These are phyloP conservation scores for Leishmania gerbilli DNA, from an alignment of 208 protist species.

Conservation along the genomic window DNA sequence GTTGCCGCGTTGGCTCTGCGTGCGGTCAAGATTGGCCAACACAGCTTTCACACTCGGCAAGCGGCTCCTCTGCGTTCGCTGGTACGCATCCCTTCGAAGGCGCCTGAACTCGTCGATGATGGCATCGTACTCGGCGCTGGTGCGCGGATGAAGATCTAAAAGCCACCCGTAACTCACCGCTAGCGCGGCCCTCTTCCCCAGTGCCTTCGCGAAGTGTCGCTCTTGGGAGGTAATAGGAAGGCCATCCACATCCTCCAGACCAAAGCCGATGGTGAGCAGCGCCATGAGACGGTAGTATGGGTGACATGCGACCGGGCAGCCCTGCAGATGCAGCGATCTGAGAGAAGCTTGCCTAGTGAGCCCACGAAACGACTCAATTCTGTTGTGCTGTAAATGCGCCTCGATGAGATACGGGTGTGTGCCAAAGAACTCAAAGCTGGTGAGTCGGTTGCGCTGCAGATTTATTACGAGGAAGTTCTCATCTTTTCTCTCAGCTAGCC, in stretches of 20 bases:
- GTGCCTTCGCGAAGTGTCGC: slow-evolving; percentile 36
- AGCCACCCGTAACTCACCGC: slow-evolving; percentile 85
- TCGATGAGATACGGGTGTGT: slow-evolving; percentile 72
- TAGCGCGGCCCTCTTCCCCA: slow-evolving; percentile 53
- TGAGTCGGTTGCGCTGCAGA: slow-evolving; percentile 55
- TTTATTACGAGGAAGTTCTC: slow-evolving; percentile 71
- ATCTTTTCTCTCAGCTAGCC: slow-evolving; percentile 38
- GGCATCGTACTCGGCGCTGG: slow-evolving; percentile 43
- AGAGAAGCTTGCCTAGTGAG: slow-evolving; percentile 72
- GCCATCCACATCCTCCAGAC: slow-evolving; percentile 63
- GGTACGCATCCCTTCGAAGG: slow-evolving; percentile 15
- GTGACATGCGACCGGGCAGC: slow-evolving; percentile 68
- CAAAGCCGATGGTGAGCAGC: slow-evolving; percentile 65
- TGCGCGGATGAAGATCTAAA: slow-evolving; percentile 47
- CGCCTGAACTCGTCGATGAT: slow-evolving; percentile 52
- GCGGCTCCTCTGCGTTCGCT: not conserved
- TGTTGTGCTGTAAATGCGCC: slow-evolving; percentile 59
- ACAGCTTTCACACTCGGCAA: slow-evolving; percentile 3
- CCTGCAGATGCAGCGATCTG: slow-evolving; percentile 47
- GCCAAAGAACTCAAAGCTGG: slow-evolving; percentile 69
- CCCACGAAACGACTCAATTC: slow-evolving; percentile 58
- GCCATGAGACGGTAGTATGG: slow-evolving; percentile 83
- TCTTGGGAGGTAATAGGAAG: slow-evolving; percentile 53
- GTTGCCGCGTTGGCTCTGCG: not conserved
- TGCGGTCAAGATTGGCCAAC: slow-evolving; percentile 1